phyloP scores from a whole-genome alignment of 2,329 filamentous ascomycete species.

The Sporothrix pseudoabietina region DNA sequence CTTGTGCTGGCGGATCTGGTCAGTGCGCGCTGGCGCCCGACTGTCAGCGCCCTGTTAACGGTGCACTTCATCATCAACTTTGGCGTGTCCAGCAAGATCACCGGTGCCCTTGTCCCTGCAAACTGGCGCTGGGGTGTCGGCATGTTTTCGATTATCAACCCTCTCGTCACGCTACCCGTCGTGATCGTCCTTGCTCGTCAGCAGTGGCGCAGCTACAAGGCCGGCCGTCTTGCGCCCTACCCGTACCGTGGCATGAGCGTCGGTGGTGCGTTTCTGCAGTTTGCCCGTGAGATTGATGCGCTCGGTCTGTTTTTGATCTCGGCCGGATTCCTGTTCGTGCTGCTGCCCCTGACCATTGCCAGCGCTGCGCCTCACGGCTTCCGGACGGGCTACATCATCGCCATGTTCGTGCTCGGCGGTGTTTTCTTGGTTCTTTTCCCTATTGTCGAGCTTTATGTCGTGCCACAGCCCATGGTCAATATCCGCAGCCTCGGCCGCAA shows the following conservation, averaged over 20 bases:
- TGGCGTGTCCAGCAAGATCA: constrained; percentile 58
- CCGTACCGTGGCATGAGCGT: constrained; percentile 35
- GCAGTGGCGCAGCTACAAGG: constrained; percentile 52
- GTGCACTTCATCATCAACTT: constrained; percentile 5
- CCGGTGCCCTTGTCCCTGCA: constrained; percentile 47
- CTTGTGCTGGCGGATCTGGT: constrained; percentile 11
- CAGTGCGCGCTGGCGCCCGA: not conserved
- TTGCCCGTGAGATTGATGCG: constrained; percentile 9
- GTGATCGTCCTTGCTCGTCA: constrained; percentile 53
- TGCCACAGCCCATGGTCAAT: constrained; percentile 10
- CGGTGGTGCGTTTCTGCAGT: not conserved
- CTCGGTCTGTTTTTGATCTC: not conserved
- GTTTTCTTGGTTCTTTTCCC: constrained; percentile 13
- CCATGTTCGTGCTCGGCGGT: constrained; percentile 20
- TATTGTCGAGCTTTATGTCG: constrained; percentile 7
- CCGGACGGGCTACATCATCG: constrained; percentile 12
- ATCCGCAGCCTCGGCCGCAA: constrained; percentile 17
- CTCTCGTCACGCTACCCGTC: constrained; percentile 54
- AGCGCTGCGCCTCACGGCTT: constrained; percentile 12
- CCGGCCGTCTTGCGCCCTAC: constrained; percentile 37
- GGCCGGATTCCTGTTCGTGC: constrained; percentile 8
- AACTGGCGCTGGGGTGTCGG: constrained; percentile 61
- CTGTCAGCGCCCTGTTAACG: not conserved
- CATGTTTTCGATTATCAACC: constrained; percentile 58
- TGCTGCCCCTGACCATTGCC: constrained; percentile 9